These are phyloP conservation scores for Epichloe baconii DNA, from an alignment of 2,329 filamentous ascomycete genomes.

Conservation along the genomic window DNA sequence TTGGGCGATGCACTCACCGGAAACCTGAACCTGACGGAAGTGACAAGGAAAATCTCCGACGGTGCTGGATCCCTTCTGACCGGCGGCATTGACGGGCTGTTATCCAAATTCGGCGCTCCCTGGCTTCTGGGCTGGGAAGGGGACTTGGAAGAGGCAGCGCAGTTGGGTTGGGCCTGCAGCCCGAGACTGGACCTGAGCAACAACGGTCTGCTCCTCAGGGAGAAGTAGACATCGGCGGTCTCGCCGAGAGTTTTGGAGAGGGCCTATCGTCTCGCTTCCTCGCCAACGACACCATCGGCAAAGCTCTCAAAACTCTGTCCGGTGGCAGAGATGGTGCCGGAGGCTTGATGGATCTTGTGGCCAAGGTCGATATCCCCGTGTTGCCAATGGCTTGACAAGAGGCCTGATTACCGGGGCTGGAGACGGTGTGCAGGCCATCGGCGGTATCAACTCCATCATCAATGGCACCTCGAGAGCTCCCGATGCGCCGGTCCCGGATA, in stretches of 20 bases:
- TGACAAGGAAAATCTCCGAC: slow-evolving; percentile 1
- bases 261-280: slow-evolving; percentile 20
- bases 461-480: slow-evolving; percentile 15
- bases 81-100: background rate
- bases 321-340: background rate
- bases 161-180: slow-evolving; percentile 17
- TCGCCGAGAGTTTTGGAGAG: slow-evolving; percentile 15
- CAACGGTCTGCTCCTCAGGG: background rate
- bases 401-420: slow-evolving; percentile 22
- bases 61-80: background rate
- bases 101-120: slow-evolving; percentile 8
- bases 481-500: slow-evolving; percentile 8
- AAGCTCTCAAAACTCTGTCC: slow-evolving; percentile 9
- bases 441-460: slow-evolving; percentile 19
- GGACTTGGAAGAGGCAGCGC: slow-evolving; percentile 15
- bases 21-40: slow-evolving; percentile 8
- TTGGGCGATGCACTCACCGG: slow-evolving; percentile 10
- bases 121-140: slow-evolving; percentile 16
- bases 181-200: slow-evolving; percentile 10
- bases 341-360: slow-evolving; percentile 9
- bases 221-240: slow-evolving; percentile 7
- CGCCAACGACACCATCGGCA: slow-evolving; percentile 17
- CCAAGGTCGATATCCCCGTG: slow-evolving; percentile 12
- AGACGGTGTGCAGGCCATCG: slow-evolving; percentile 19
- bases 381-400: slow-evolving; percentile 22